Percentiles rank a stretch among this genome's conserved stretches.
Conservation (phyloP, 139 green algal genomes). For the Mesostigma viride region DNA sequence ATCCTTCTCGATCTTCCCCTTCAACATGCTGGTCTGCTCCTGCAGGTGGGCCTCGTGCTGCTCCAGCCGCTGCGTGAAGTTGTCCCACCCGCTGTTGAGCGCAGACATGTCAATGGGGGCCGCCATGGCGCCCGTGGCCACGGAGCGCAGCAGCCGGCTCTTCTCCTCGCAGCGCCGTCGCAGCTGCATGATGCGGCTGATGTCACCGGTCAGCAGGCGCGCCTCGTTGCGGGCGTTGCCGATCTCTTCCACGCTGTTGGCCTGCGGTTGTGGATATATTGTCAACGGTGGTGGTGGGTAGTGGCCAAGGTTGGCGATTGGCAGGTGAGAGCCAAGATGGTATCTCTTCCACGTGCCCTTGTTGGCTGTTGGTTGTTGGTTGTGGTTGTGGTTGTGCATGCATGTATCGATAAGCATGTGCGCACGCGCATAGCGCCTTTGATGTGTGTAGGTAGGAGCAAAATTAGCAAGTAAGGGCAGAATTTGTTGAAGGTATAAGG, state of each 20-base stretch:
- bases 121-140: conserved; percentile 18
- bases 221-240: conserved; percentile 44
- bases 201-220: conserved; percentile 35
- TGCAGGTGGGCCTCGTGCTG: conserved; percentile 54
- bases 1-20: conserved; percentile 29
- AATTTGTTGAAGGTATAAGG: too few relatives aligned
- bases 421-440: too few relatives aligned
- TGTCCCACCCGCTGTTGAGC: conserved; percentile 56
- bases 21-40: conserved; percentile 51
- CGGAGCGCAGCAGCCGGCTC: conserved; percentile 49
- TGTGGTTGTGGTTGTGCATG: too few relatives aligned
- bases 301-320: too few relatives aligned
- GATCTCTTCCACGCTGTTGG: conserved; percentile 58
- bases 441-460: too few relatives aligned
- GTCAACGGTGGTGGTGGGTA: too few relatives aligned
- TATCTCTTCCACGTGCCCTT: too few relatives aligned
- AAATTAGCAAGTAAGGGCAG: too few relatives aligned
- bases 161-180: conserved; percentile 51
- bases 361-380: too few relatives aligned
- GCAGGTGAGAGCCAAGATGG: too few relatives aligned
- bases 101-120: conserved; percentile 47
- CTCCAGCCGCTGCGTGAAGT: conserved; percentile 54
- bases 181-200: conserved; percentile 22
- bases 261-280: too few relatives aligned
- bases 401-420: too few relatives aligned